Evolutionary conservation across 306 rosid genomes (phyloP).

Genomic region (Alnus glutinosa): DNA sequence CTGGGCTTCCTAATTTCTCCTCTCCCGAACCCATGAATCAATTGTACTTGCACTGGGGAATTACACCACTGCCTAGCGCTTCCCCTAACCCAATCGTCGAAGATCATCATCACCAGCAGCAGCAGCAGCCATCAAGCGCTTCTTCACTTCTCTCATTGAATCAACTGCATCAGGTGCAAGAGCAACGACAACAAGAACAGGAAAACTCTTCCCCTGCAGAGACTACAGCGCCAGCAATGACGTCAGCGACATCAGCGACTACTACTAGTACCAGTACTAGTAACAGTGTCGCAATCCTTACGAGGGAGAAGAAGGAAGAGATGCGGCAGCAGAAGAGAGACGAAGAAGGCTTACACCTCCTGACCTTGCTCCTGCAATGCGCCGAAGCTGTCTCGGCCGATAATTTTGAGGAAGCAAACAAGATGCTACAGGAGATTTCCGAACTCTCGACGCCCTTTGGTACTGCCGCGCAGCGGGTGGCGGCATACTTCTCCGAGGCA

Average conservation of each 20-base stretch:
- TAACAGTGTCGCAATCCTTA: conserved; percentile 15
- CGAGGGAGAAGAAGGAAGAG: conserved; percentile 75
- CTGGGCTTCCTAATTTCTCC: conserved; percentile 12
- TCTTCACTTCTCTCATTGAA: conserved; percentile 22
- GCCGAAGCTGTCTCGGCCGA: conserved; percentile 95
- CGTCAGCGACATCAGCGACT: conserved; percentile 3
- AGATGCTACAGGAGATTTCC: conserved; percentile 76
- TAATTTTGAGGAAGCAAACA: conserved; percentile 79
- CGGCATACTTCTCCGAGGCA: conserved; percentile 96
- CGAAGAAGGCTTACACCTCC: conserved; percentile 85
- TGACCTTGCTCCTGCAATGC: conserved; percentile 85
- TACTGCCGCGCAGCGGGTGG: conserved; percentile 92
- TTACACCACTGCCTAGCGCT: conserved; percentile 22
- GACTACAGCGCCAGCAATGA: conserved; percentile 9
- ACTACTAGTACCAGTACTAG: neutral
- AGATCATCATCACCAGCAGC: conserved; percentile 21
- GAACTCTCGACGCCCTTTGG: conserved; percentile 90
- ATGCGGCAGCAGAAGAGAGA: conserved; percentile 72
- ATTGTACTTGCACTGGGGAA: conserved; percentile 56
- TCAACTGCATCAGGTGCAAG: conserved; percentile 22
- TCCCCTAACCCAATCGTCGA: conserved; percentile 30
- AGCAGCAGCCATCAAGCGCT: conserved; percentile 16
- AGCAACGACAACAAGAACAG: conserved; percentile 28
- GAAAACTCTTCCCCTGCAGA: conserved; percentile 30
- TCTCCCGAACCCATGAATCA: conserved; percentile 35